Evolutionary conservation across 1,284 basidiomycete genomes (phyloP).

Genomic region (Sparassis latifolia): DNA sequence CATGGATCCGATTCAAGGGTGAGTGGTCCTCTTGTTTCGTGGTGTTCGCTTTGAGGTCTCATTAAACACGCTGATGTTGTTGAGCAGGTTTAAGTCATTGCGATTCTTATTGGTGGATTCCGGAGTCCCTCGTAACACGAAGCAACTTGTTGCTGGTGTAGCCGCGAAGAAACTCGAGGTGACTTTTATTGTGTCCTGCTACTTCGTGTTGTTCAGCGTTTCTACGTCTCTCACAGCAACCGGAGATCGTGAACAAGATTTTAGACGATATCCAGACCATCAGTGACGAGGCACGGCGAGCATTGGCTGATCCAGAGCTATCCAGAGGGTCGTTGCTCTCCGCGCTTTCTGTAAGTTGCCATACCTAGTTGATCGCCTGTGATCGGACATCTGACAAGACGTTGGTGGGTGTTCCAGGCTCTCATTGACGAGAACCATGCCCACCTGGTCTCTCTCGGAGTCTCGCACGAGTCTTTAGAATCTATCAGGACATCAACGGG

Average conservation of each 20-base stretch:
- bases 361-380: conserved; percentile 7
- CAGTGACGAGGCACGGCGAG: conserved; percentile 71
- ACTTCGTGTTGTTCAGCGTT: conserved; percentile 10
- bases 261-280: conserved; percentile 77
- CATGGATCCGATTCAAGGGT: conserved; percentile 85
- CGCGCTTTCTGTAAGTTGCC: conserved; percentile 48
- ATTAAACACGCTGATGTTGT: conserved; percentile 1
- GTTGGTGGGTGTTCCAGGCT: conserved; percentile 33
- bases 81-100: conserved; percentile 55
- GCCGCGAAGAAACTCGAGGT: conserved; percentile 65
- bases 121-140: conserved; percentile 89
- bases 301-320: conserved; percentile 71
- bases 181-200: conserved; percentile 20
- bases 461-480: conserved; percentile 89
- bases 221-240: conserved; percentile 47
- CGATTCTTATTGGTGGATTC: conserved; percentile 91
- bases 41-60: neutral
- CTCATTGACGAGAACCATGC: conserved; percentile 88
- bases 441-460: conserved; percentile 84
- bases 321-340: conserved; percentile 55
- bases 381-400: neutral
- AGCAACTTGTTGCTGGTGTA: conserved; percentile 89
- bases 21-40: conserved; percentile 24
- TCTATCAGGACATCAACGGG: conserved; percentile 69
- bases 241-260: conserved; percentile 69